Conservation (phyloP, 108 stramenopile species). For the Chaetoceros muelleri region DNA sequence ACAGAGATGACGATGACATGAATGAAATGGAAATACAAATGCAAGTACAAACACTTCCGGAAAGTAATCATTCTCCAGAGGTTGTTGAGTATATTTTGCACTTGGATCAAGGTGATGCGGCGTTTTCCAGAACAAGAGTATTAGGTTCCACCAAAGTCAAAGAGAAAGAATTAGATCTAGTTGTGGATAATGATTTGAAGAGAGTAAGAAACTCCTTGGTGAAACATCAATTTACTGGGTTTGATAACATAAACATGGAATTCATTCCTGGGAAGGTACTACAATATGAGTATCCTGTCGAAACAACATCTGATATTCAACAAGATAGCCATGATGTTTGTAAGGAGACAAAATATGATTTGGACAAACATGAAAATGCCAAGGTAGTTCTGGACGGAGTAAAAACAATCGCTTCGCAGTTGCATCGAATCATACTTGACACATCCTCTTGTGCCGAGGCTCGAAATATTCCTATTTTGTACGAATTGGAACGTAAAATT, state of each 20-base stretch:
- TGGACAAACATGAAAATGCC: slow-evolving; percentile 9
- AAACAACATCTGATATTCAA: not conserved
- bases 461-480: slow-evolving; percentile 14
- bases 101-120: slow-evolving; percentile 56
- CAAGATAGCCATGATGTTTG: no score
- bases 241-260: slow-evolving; percentile 16
- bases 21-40: not conserved
- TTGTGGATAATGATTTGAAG: slow-evolving; percentile 38
- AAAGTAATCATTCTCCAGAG: no score
- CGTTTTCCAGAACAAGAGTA: not conserved
- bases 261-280: slow-evolving; percentile 48
- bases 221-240: slow-evolving; percentile 39
- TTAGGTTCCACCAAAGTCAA: slow-evolving; percentile 4
- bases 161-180: slow-evolving; percentile 41
- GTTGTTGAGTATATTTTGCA: slow-evolving; percentile 41
- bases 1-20: not conserved
- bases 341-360: not conserved
- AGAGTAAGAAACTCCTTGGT: slow-evolving; percentile 44
- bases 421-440: slow-evolving; percentile 17
- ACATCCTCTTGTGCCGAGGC: slow-evolving; percentile 19
- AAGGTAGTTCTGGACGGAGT: slow-evolving; percentile 15
- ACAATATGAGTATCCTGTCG: slow-evolving; percentile 52
- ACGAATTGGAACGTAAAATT: slow-evolving; percentile 2
- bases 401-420: slow-evolving; percentile 11
- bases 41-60: no score